Evolutionary conservation across 2,329 filamentous ascomycete species (phyloP), one percentile per base, ranked within the genome.

Genomic region (Claviceps humidiphila): DNA sequence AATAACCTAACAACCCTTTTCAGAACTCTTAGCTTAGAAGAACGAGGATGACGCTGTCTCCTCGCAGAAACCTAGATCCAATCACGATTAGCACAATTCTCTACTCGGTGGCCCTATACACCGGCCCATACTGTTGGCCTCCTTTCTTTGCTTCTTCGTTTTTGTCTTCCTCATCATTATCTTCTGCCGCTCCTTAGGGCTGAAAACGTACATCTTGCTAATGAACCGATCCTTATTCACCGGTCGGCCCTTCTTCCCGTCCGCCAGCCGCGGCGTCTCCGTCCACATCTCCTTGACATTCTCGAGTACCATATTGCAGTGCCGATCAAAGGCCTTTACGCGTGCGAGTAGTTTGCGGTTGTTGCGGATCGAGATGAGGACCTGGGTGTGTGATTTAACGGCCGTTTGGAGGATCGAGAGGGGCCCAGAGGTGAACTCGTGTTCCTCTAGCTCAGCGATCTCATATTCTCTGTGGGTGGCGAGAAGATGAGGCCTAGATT

Each of bases 151-250:
- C 3, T n/a, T 30, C 13, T 45, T 38, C 16, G 34, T 13, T 38
- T 4, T 11, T 4, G 3, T 5, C 26, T 24, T 8, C 16, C 14
- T 37, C 13, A 2, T 44, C 6, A 4, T 3, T 5, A 6, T 41
- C 14, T 6, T 16, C 37, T 13, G 24, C 16, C 14, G 4, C 43
- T 43, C 8, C 24, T 22, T 9, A 34, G 9, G 30, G 30, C 9
- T 34, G 3, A 13, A 26, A 14, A 14, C 17, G 60, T 68, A 90
- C 90, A 96, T 91, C 75, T 96, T 96, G 78, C 88, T 95, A 64
- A 97, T 93, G 71, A 96, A 96, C 43, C 93, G 78, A 71, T 98
- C 93, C 81, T 97, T 96, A 75, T 98, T 98, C 57, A 97, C 88
- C 45, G 86, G 83, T 63, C 85, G 77, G 52, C 90, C 90, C 73